Conservation (phyloP, 2,329 filamentous ascomycete species). For the Botrytis fragariae region DNA sequence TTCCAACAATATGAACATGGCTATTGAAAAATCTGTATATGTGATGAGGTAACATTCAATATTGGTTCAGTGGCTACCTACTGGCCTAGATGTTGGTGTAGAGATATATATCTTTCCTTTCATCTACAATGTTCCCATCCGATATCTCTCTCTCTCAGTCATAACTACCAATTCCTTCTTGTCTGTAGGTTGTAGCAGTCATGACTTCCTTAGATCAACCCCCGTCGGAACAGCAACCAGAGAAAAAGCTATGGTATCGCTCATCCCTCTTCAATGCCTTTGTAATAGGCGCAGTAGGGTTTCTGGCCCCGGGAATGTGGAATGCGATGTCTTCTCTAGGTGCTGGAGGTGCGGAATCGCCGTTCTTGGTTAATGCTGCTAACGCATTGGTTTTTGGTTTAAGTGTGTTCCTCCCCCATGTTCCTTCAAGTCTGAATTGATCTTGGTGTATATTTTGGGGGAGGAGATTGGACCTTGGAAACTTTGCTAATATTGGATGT, state of each 20-base stretch:
- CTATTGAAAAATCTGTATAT: background rate
- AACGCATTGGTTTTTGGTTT: slow-evolving; percentile 47
- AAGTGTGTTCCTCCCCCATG: slow-evolving; percentile 36
- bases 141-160: background rate
- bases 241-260: background rate
- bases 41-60: background rate
- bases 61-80: background rate
- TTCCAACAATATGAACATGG: background rate
- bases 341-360: slow-evolving; percentile 48
- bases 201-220: background rate
- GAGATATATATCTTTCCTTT: background rate
- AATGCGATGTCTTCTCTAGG: slow-evolving; percentile 44
- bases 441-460: background rate
- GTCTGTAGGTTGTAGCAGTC: background rate
- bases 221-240: background rate
- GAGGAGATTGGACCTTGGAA: background rate
- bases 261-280: slow-evolving; percentile 43
- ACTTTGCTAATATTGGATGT: slow-evolving; percentile 38
- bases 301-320: slow-evolving; percentile 44
- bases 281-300: slow-evolving; percentile 42
- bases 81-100: background rate
- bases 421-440: background rate
- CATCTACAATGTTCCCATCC: background rate
- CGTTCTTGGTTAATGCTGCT: slow-evolving; percentile 45
- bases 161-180: background rate